Percentiles rank a stretch among this genome's conserved stretches.
Evolutionary conservation across 1,284 basidiomycete species (phyloP).

Genomic region (Heterobasidion occidentale): DNA sequence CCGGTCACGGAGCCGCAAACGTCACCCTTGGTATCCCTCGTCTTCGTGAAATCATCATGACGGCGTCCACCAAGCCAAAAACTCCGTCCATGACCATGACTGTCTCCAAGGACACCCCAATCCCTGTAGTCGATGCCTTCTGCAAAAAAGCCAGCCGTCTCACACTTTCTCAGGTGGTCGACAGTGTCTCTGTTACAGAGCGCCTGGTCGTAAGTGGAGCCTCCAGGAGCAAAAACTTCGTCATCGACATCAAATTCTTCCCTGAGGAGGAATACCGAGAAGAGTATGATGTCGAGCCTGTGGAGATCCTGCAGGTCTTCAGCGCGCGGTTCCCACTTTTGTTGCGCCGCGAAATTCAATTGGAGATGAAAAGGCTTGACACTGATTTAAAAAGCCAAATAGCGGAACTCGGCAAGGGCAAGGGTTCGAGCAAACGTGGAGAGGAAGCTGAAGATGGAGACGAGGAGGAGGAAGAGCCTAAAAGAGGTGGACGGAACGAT

Average conservation of each 20-base stretch:
- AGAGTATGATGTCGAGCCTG: constrained; percentile 78
- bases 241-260: constrained; percentile 81
- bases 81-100: constrained; percentile 98
- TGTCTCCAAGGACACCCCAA: constrained; percentile 46
- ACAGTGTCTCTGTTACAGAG: constrained; percentile 82
- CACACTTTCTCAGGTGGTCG: constrained; percentile 85
- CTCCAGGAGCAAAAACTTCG: constrained; percentile 76
- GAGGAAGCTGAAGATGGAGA: constrained; percentile 37
- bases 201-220: constrained; percentile 62
- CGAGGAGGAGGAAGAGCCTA: constrained; percentile 57
- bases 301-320: constrained; percentile 73
- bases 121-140: constrained; percentile 66
- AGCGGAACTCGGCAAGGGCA: constrained; percentile 78
- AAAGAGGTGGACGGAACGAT: constrained; percentile 35
- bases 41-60: constrained; percentile 99
- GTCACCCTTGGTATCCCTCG: constrained; percentile 99
- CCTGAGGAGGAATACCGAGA: constrained; percentile 78
- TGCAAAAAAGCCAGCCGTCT: constrained; percentile 89
- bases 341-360: constrained; percentile 81
- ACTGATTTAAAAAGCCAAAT: constrained; percentile 80
- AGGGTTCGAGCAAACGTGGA: constrained; percentile 35
- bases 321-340: constrained; percentile 74
- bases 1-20: constrained; percentile 98
- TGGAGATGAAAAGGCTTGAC: constrained; percentile 83
- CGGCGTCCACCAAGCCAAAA: constrained; percentile 92